These are phyloP conservation scores for Artemisia princeps DNA, from an alignment of 140 eudicot species.

Conservation along the genomic window DNA sequence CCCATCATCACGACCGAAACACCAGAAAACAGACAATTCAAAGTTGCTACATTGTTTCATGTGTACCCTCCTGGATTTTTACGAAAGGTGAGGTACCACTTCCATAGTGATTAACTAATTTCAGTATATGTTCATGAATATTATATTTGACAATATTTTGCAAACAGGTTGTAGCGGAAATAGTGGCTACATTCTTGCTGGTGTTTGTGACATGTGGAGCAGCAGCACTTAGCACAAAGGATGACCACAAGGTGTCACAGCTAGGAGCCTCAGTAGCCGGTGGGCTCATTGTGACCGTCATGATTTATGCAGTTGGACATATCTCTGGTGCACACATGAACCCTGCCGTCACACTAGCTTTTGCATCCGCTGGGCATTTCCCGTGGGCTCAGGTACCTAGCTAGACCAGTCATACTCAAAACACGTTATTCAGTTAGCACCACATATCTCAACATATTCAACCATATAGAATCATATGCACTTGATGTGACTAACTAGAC, in stretches of 20 bases:
- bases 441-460: not conserved
- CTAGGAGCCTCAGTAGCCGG: constrained; percentile 61
- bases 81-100: constrained; percentile 33
- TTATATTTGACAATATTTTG: not conserved
- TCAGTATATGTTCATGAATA: not conserved
- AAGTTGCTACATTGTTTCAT: not conserved
- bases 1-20: constrained; percentile 16
- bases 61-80: constrained; percentile 43
- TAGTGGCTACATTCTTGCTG: constrained; percentile 52
- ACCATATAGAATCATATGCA: too few relatives aligned
- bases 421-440: not conserved
- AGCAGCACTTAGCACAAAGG: constrained; percentile 37
- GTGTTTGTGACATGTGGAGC: constrained; percentile 69
- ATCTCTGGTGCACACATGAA: constrained; percentile 80
- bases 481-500: constrained; percentile 18
- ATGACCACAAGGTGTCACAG: constrained; percentile 31
- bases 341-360: constrained; percentile 88
- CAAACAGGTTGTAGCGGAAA: constrained; percentile 55
- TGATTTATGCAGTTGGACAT: constrained; percentile 79
- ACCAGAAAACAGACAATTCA: constrained; percentile 18
- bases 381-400: constrained; percentile 57
- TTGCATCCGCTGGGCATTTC: constrained; percentile 62
- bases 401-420: constrained; percentile 1
- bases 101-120: not conserved
- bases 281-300: constrained; percentile 64